Evolutionary conservation across 108 stramenopile genomes (phyloP).

Genomic region (Skeletonema costatum): DNA sequence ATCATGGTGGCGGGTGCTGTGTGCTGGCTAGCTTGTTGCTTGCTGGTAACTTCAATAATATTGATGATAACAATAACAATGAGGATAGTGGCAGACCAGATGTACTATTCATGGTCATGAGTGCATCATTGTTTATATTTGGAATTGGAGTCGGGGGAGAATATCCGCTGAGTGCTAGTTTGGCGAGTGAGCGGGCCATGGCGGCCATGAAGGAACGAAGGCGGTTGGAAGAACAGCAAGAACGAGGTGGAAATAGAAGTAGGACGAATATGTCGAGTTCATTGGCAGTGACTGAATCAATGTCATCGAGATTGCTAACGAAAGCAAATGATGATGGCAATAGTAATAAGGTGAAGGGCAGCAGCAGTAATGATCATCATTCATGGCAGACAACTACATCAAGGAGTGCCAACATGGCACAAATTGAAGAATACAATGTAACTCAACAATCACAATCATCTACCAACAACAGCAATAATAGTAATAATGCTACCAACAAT

Average conservation of each 20-base stretch:
- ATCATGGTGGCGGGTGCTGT: constrained; percentile 40
- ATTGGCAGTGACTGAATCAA: not conserved
- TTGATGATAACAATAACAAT: not conserved
- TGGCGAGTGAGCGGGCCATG: constrained; percentile 68
- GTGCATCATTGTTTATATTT: constrained; percentile 54
- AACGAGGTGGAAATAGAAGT: too few species aligned
- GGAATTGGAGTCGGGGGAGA: constrained; percentile 83
- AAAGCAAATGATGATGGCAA: not conserved
- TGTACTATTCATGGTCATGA: constrained; percentile 47
- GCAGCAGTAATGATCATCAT: not conserved
- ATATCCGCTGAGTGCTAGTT: constrained; percentile 64
- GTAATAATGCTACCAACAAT: not conserved
- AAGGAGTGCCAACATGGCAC: not conserved
- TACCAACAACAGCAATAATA: too few species aligned
- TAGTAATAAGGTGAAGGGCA: not conserved
- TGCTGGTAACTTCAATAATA: not conserved
- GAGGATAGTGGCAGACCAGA: not conserved
- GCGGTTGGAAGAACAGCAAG: not conserved
- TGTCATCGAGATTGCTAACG: not conserved
- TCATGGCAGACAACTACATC: constrained; percentile 8
- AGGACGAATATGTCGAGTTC: not conserved
- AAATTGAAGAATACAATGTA: not conserved
- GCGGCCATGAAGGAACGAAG: constrained; percentile 11
- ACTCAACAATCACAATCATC: not conserved
- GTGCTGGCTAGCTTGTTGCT: not conserved